Evolutionary conservation across 805 yeast genomes (phyloP).

Genomic region (Candida incommunis): DNA sequence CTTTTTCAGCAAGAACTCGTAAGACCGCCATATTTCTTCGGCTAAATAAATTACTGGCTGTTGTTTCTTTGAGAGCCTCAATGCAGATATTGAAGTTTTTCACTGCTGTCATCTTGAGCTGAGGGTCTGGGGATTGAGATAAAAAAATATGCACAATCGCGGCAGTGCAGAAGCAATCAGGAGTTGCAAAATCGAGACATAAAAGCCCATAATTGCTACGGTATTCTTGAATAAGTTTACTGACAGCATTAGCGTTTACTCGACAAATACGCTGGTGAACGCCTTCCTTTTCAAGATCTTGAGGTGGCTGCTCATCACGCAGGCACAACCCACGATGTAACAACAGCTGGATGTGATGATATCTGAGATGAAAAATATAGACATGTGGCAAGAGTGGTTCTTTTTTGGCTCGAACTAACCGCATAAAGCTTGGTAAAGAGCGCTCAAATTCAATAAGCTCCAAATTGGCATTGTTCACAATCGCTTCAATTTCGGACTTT

Average conservation of each 20-base stretch:
- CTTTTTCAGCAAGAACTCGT: background rate
- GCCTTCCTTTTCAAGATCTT: slow-evolving; percentile 1
- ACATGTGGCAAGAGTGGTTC: slow-evolving; percentile 7
- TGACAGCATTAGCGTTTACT: slow-evolving; percentile 5
- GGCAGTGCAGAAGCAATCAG: slow-evolving; percentile 7
- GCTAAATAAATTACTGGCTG: slow-evolving; percentile 3
- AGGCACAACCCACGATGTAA: slow-evolving; percentile 5
- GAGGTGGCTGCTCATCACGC: slow-evolving; percentile 3
- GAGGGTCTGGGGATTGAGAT: background rate
- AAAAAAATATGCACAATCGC: slow-evolving; percentile 8
- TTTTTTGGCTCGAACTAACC: slow-evolving; percentile 3
- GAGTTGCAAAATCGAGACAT: slow-evolving; percentile 6
- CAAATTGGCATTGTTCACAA: slow-evolving; percentile 5
- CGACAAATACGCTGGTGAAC: slow-evolving; percentile 4
- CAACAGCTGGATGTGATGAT: slow-evolving; percentile 4
- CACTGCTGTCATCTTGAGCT: background rate
- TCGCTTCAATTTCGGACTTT: slow-evolving; percentile 3
- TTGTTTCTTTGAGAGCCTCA: slow-evolving; percentile 1
- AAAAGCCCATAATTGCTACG: slow-evolving; percentile 6
- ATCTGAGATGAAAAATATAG: slow-evolving; percentile 7
- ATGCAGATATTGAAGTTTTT: slow-evolving; percentile 3
- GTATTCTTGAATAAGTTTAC: slow-evolving; percentile 5
- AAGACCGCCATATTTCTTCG: background rate
- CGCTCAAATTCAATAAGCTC: slow-evolving; percentile 8
- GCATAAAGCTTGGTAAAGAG: slow-evolving; percentile 8